phyloP scores from a whole-genome alignment of 805 yeast species.

The Candida yuanshanica region DNA sequence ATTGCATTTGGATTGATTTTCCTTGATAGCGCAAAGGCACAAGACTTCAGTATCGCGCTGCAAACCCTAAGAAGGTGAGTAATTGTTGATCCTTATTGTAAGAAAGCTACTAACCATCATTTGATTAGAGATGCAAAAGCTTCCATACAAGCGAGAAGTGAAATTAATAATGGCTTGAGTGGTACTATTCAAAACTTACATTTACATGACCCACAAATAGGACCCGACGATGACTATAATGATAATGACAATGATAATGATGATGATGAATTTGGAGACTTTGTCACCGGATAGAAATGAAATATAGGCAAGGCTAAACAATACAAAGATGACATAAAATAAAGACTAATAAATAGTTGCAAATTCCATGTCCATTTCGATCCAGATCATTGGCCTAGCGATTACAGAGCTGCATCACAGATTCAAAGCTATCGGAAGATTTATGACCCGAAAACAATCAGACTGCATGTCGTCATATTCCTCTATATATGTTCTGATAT shows the following conservation, averaged over 20 bases:
- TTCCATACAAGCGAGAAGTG: slow-evolving; percentile 1
- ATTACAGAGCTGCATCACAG: too few relatives aligned
- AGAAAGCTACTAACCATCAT: background rate
- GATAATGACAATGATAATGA: slow-evolving; percentile 5
- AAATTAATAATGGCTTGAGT: background rate
- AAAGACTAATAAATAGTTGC: too few relatives aligned
- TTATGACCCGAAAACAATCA: too few relatives aligned
- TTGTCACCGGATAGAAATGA: slow-evolving; percentile 7
- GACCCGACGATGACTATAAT: slow-evolving; percentile 2
- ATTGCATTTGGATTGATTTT: slow-evolving; percentile 39
- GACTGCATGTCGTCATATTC: too few relatives aligned
- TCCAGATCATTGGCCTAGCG: too few relatives aligned
- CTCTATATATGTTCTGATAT: too few relatives aligned
- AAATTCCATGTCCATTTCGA: too few relatives aligned
- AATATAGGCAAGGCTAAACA: background rate
- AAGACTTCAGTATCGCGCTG: slow-evolving; percentile 32
- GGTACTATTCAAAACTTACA: background rate
- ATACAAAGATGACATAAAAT: background rate
- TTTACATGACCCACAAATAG: background rate
- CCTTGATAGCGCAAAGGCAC: slow-evolving; percentile 26
- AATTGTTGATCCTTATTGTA: background rate
- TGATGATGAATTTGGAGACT: slow-evolving; percentile 24
- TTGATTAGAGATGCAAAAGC: background rate
- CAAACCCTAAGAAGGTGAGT: slow-evolving; percentile 27
- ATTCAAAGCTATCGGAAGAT: too few relatives aligned